These are phyloP conservation scores for Ascochyta pisi DNA, from an alignment of 2,329 filamentous ascomycete genomes.

Conservation along the genomic window DNA sequence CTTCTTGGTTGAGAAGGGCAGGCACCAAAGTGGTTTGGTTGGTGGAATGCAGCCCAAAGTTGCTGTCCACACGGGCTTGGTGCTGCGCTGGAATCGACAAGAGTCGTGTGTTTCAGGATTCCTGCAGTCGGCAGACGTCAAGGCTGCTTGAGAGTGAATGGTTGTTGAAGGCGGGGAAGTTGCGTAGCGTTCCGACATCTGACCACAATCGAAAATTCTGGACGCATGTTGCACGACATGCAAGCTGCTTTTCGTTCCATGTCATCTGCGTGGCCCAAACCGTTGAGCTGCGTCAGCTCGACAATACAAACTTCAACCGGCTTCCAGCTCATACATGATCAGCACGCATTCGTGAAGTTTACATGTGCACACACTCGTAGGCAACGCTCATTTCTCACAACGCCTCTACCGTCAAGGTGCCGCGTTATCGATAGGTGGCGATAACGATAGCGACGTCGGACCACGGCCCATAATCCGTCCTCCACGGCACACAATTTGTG, in stretches of 20 bases:
- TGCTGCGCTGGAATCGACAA: constrained; percentile 12
- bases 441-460: constrained; percentile 3
- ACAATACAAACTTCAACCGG: neutral
- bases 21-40: constrained; percentile 11
- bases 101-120: constrained; percentile 35
- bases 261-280: constrained; percentile 4
- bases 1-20: constrained; percentile 8
- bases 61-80: constrained; percentile 19
- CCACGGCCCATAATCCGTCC: neutral
- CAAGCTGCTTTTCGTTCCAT: constrained; percentile 10
- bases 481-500: constrained; percentile 30
- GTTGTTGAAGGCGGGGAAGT: constrained; percentile 17
- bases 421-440: constrained; percentile 27
- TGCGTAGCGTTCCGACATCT: constrained; percentile 5
- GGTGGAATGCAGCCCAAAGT: constrained; percentile 31
- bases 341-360: neutral
- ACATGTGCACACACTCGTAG: neutral
- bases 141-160: constrained; percentile 21
- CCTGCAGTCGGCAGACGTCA: constrained; percentile 20
- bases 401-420: constrained; percentile 7
- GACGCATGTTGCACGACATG: constrained; percentile 8
- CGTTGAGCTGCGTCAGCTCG: constrained; percentile 2
- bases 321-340: neutral
- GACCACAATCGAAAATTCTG: neutral
- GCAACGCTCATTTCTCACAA: constrained; percentile 10